A percentile compares a stretch with the other conserved stretches of the same genome.
phyloP scores from a whole-genome alignment of 306 rosid genomes.

The Cicer yamashitae region DNA sequence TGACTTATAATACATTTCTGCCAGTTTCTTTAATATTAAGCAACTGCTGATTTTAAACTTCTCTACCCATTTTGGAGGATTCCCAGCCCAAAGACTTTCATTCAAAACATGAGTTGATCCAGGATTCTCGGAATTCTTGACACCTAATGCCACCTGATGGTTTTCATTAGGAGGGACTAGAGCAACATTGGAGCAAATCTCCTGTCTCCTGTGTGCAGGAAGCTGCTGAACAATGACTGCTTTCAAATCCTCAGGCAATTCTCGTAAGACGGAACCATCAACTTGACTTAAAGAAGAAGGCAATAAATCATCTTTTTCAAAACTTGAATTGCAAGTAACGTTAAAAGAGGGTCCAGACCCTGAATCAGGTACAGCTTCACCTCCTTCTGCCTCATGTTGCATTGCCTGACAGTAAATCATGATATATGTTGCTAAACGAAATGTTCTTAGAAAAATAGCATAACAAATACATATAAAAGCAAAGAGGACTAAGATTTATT shows the following conservation, averaged over 20 bases:
- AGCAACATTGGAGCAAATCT: slow-evolving; percentile 50
- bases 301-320: slow-evolving; percentile 64
- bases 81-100: slow-evolving; percentile 75
- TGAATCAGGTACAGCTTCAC: slow-evolving; percentile 49
- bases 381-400: slow-evolving; percentile 50
- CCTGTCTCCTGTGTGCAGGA: slow-evolving; percentile 75
- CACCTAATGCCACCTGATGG: slow-evolving; percentile 43
- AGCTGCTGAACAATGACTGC: slow-evolving; percentile 70
- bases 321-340: slow-evolving; percentile 46
- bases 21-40: slow-evolving; percentile 60
- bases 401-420: slow-evolving; percentile 48
- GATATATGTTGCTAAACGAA: slow-evolving; percentile 19
- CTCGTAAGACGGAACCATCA: slow-evolving; percentile 72
- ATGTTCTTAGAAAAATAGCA: slow-evolving; percentile 12
- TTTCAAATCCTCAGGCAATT: slow-evolving; percentile 80
- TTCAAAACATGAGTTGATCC: slow-evolving; percentile 47
- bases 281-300: slow-evolving; percentile 92
- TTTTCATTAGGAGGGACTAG: slow-evolving; percentile 41
- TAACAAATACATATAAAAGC: slow-evolving; percentile 24
- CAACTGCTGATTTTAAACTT: slow-evolving; percentile 69
- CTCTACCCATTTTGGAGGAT: slow-evolving; percentile 83
- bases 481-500: slow-evolving; percentile 27
- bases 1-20: slow-evolving; percentile 61
- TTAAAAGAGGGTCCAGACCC: slow-evolving; percentile 46
- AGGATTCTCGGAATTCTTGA: slow-evolving; percentile 43